Evolutionary conservation across 257 asterid species (phyloP).

Genomic region (Nicotiana tabacum): DNA sequence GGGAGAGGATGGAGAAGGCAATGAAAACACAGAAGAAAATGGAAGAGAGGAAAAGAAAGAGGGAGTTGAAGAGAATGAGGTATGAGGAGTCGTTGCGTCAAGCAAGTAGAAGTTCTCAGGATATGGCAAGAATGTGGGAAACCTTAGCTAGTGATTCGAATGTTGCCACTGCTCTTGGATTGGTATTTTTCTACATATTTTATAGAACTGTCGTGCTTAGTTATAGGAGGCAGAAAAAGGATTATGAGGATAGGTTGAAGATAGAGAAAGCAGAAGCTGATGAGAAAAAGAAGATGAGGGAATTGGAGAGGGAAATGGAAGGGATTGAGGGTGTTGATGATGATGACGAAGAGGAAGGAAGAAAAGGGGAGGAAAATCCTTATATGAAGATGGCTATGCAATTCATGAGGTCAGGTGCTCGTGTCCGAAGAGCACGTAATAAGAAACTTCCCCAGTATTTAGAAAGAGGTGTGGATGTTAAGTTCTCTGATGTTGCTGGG

Average conservation of each 20-base stretch:
- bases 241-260: conserved; percentile 90
- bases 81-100: conserved; percentile 40
- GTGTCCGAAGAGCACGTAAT: conserved; percentile 60
- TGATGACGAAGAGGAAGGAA: conserved; percentile 69
- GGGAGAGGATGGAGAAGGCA: conserved; percentile 55
- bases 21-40: conserved; percentile 54
- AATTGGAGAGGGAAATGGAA: conserved; percentile 67
- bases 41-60: conserved; percentile 65
- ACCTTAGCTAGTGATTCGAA: conserved; percentile 60
- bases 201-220: conserved; percentile 73
- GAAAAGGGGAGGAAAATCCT: conserved; percentile 62
- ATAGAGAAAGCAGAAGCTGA: conserved; percentile 91
- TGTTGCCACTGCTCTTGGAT: conserved; percentile 65
- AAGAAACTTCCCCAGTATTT: conserved; percentile 78
- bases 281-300: conserved; percentile 82
- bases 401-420: conserved; percentile 96
- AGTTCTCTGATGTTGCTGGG: conserved; percentile 95
- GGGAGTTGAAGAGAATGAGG: conserved; percentile 48
- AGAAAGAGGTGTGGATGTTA: conserved; percentile 81
- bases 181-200: conserved; percentile 73
- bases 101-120: conserved; percentile 41
- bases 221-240: conserved; percentile 83
- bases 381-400: conserved; percentile 68
- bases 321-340: conserved; percentile 53
- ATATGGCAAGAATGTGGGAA: conserved; percentile 61